These are phyloP conservation scores for Xylaria sp. DNA, from an alignment of 2,329 filamentous ascomycete species.

Conservation along the genomic window DNA sequence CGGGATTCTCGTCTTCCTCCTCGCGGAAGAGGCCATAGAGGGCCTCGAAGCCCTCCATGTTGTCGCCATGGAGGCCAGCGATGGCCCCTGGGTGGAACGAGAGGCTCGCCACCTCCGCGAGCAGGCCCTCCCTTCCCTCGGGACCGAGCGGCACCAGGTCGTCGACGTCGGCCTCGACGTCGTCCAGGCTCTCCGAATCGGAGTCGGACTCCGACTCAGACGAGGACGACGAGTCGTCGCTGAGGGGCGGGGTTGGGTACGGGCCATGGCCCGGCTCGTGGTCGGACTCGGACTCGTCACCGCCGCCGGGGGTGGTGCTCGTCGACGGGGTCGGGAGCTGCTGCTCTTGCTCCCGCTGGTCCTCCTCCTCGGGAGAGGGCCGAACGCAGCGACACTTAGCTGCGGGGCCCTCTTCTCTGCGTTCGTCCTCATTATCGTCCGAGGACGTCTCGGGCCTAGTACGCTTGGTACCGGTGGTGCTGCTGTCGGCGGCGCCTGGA, in stretches of 20 bases:
- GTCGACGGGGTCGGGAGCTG: no score
- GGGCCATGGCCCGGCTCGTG: no score
- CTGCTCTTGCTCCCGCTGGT: no score
- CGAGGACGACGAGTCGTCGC: no score
- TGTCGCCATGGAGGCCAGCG: background rate
- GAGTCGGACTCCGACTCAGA: no score
- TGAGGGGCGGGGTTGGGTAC: no score
- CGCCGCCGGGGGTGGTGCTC: no score
- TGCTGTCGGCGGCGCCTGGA: background rate
- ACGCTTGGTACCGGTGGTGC: background rate
- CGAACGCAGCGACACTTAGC: no score
- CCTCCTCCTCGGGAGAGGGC: no score
- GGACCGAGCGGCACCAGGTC: background rate
- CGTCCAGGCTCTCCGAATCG: no score
- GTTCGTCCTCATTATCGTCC: background rate
- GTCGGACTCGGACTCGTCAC: no score
- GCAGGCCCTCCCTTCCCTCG: background rate
- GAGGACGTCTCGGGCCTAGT: background rate
- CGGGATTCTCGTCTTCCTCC: background rate
- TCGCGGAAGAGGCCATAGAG: background rate
- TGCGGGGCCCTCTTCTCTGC: no score
- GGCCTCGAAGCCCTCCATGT: background rate
- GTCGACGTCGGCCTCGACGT: slow-evolving; percentile 5
- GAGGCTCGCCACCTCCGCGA: background rate
- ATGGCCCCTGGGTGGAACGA: background rate